A percentile compares a stretch with the other conserved stretches of the same genome.
These are phyloP conservation scores for Wickerhamiella lipophila DNA, from an alignment of 805 yeast species.

Conservation along the genomic window DNA sequence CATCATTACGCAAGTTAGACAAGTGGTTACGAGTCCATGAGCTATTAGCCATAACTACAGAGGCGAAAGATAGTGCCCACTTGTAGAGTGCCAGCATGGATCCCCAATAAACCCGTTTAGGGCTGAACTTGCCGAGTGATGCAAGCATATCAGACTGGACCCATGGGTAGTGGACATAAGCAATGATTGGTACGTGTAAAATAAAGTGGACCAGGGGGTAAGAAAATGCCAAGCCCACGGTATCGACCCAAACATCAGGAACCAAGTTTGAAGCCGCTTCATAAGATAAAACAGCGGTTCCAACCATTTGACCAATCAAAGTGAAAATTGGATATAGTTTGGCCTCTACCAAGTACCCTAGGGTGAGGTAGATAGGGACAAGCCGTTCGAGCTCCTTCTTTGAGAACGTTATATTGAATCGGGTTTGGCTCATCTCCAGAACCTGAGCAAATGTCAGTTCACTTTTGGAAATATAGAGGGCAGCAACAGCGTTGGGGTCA, in stretches of 20 bases:
- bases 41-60: conserved; percentile 63
- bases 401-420: conserved; percentile 42
- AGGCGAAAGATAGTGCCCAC: conserved; percentile 52
- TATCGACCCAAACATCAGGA: conserved; percentile 90
- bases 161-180: conserved; percentile 93
- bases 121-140: conserved; percentile 16
- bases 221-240: conserved; percentile 85
- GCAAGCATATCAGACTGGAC: conserved; percentile 70
- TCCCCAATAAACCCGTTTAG: conserved; percentile 60
- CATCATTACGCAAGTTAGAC: conserved; percentile 30
- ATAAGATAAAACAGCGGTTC: conserved; percentile 52
- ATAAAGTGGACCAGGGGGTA: conserved; percentile 51
- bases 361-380: conserved; percentile 47
- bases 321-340: conserved; percentile 68
- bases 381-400: conserved; percentile 39
- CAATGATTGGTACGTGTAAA: conserved; percentile 59
- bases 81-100: conserved; percentile 50
- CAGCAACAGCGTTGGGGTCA: conserved; percentile 40
- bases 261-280: conserved; percentile 54
- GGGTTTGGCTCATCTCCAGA: conserved; percentile 30
- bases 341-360: conserved; percentile 53
- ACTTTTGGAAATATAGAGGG: conserved; percentile 56
- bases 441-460: conserved; percentile 36
- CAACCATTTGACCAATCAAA: conserved; percentile 74
- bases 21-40: conserved; percentile 87